Base-by-base conservation (phyloP, 495 filamentous ascomycete genomes). In the Xylaria nigripes region DNA sequence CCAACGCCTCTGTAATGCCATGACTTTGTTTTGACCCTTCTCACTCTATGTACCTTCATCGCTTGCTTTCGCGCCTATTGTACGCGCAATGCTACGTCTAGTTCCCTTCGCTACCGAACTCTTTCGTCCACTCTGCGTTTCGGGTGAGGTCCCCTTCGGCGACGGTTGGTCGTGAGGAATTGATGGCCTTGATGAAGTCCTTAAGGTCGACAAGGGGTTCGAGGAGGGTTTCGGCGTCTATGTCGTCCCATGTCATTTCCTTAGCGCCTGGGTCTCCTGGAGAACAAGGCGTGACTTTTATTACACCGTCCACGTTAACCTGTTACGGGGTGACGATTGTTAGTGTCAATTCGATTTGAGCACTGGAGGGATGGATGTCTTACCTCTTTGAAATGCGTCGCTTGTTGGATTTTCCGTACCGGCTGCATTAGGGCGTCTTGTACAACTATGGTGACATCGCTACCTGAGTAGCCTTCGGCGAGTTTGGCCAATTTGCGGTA, bases 391-490 rank as follows among this genome's bases (percentile, higher is more conserved):
- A 97, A 99, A 73, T 99, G 93, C 53, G 93, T 99, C 25, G 93
- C 93, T 45, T 89, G 95, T 72, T 97, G 92, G 58, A 99, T 97
- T 73, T 95, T 94, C 50, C 93, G 78, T 51, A 99, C 88, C 0
- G 93, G 94, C 64, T 97, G 90, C 93, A 99, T 99, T 18, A 97
- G 74, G 10, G 93, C 93, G 72, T 96, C 90, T 67, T 99, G 93
- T 22, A 97, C 93, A 5, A 87, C 91, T 63, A 97, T 97, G 64
- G 80, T 85, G 66, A 99, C 95, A 81, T 99, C 93, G 51, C 86
- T 91, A 10, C 93, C 93, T 0, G 90, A 95, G 65, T 96, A 99
- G 8, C 91, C 91, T 56, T 96, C 93, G 32, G 87, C 86, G 64
- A 91, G 72, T 57, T 87, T 77, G 1, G 83, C 92, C 56, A 97